Evolutionary conservation across 352 stramenopile species (phyloP).

Genomic region (Stramenopiles sp.): DNA sequence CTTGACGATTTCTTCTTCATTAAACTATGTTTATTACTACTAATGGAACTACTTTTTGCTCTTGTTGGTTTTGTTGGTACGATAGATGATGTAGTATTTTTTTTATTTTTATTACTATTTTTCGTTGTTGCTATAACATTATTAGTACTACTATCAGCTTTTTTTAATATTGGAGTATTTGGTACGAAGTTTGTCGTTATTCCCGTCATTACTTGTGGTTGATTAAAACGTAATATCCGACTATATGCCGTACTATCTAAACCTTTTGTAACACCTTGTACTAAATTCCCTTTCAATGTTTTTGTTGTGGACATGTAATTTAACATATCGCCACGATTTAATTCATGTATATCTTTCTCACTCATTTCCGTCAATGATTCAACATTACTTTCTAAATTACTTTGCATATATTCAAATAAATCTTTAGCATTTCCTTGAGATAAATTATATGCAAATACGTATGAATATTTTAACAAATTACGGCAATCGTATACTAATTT

Average conservation of each 20-base stretch:
- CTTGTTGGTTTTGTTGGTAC: no score
- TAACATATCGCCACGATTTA: conserved; percentile 73
- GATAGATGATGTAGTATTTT: no score
- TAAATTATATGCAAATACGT: conserved; percentile 15
- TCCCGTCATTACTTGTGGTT: no score
- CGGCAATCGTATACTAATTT: conserved; percentile 14
- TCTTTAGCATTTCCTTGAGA: conserved; percentile 62
- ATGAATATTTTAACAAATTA: conserved; percentile 15
- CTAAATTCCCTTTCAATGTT: conserved; percentile 64
- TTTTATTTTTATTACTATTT: no score
- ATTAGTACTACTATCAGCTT: no score
- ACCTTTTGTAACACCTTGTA: conserved; percentile 66
- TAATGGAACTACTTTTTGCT: no score
- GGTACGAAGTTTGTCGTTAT: no score
- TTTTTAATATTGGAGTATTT: no score
- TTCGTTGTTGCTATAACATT: no score
- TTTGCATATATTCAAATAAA: conserved; percentile 80
- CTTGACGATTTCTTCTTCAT: no score
- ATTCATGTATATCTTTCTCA: conserved; percentile 65
- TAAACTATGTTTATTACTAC: no score
- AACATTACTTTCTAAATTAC: conserved; percentile 72
- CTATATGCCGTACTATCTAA: conserved; percentile 12
- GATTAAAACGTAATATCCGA: not conserved
- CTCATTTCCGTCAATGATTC: conserved; percentile 66
- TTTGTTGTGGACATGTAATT: conserved; percentile 81